Percentiles rank a stretch among this genome's conserved stretches.
Conservation (phyloP, 208 protist species). For the Wallacemonas collosoma region DNA sequence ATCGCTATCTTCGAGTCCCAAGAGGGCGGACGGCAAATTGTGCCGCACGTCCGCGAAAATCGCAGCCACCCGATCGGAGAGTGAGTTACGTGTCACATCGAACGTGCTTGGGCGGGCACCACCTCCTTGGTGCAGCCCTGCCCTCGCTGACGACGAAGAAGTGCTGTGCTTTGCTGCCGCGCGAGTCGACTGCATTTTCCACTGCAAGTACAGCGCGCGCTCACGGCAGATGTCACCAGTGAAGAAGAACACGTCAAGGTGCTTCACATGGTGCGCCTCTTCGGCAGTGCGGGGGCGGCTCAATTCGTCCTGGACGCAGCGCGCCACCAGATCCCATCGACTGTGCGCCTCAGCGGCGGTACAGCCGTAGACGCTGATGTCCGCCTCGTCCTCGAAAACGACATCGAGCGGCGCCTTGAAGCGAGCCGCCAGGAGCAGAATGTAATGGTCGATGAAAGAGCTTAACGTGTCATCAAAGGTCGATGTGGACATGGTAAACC, state of each 20-base stretch:
- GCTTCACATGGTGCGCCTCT: slow-evolving; percentile 51
- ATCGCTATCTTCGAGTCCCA: slow-evolving; percentile 27
- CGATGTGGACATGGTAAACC: neutral
- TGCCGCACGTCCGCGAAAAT: slow-evolving; percentile 60
- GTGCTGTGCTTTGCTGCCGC: neutral
- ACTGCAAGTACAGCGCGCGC: slow-evolving; percentile 66
- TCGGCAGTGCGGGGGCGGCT: slow-evolving; percentile 41
- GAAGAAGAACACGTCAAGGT: slow-evolving; percentile 61
- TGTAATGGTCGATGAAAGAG: slow-evolving; percentile 84
- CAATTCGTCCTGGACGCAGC: slow-evolving; percentile 55
- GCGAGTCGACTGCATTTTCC: slow-evolving; percentile 39
- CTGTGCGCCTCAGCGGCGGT: slow-evolving; percentile 10
- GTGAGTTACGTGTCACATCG: slow-evolving; percentile 65
- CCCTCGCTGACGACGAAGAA: neutral
- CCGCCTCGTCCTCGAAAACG: slow-evolving; percentile 18
- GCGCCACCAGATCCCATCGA: slow-evolving; percentile 66
- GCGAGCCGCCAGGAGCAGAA: slow-evolving; percentile 79
- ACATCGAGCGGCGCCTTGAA: slow-evolving; percentile 60
- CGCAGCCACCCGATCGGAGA: slow-evolving; percentile 33
- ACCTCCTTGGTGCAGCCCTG: neutral
- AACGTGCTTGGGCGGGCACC: slow-evolving; percentile 28
- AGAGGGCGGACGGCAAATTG: slow-evolving; percentile 57
- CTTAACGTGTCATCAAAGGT: slow-evolving; percentile 37
- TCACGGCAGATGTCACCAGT: slow-evolving; percentile 57
- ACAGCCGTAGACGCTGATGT: neutral